These are phyloP conservation scores for Populus tomentosa DNA, from an alignment of 441 rosid genomes.

Conservation along the genomic window DNA sequence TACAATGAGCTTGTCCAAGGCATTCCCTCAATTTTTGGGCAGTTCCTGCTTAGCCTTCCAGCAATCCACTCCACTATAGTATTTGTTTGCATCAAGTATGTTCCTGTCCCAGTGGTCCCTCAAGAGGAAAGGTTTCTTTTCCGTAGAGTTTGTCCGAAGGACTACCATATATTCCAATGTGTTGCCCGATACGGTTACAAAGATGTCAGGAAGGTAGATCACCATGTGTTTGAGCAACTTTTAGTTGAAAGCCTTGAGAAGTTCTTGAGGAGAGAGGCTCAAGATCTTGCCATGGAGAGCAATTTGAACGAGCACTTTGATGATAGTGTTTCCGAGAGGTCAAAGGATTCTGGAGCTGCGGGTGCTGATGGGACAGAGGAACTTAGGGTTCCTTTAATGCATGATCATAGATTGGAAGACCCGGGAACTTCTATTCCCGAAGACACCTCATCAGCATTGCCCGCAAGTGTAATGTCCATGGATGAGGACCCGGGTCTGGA, in stretches of 20 bases:
- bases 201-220: slow-evolving; percentile 84
- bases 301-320: slow-evolving; percentile 30
- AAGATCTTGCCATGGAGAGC: slow-evolving; percentile 67
- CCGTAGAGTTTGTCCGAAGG: slow-evolving; percentile 82
- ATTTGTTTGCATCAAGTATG: slow-evolving; percentile 89
- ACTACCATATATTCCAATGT: slow-evolving; percentile 87
- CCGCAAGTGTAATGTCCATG: slow-evolving; percentile 42
- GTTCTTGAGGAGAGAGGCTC: slow-evolving; percentile 72
- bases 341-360: slow-evolving; percentile 25
- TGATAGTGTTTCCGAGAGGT: slow-evolving; percentile 34
- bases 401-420: slow-evolving; percentile 21
- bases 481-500: slow-evolving; percentile 77
- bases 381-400: slow-evolving; percentile 54
- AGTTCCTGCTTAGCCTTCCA: slow-evolving; percentile 77
- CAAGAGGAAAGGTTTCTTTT: slow-evolving; percentile 88
- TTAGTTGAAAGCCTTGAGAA: slow-evolving; percentile 75
- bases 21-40: slow-evolving; percentile 79
- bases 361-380: slow-evolving; percentile 33
- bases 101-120: slow-evolving; percentile 88
- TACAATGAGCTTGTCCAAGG: slow-evolving; percentile 97
- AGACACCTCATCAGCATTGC: slow-evolving; percentile 35
- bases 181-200: slow-evolving; percentile 92
- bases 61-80: slow-evolving; percentile 84
- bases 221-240: slow-evolving; percentile 74
- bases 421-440: slow-evolving; percentile 25